Base-by-base conservation (phyloP, 1,284 basidiomycete species). In the Phenoliferia sp. region DNA sequence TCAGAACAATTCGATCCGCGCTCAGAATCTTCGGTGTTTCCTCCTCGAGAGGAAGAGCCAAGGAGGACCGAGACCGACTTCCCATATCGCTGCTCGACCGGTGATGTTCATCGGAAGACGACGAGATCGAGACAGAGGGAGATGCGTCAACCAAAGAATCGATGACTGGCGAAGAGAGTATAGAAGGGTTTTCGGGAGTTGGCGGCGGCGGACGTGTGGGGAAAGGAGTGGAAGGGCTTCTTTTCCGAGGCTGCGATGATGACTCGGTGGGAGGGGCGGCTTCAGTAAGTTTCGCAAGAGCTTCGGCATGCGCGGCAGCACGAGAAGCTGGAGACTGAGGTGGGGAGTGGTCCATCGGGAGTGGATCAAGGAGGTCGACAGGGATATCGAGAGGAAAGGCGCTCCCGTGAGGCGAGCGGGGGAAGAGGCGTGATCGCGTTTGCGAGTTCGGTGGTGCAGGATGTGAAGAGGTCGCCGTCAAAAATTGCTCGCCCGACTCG, bases 281-380 rank as follows among this genome's bases (percentile, higher is more conserved):
- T 12, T 35, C 57, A 35, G 57, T 59, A 35, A 59, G 57, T 35
- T 59, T 35, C 34, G 57, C 57, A 35, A 59, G 57, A 35, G 57
- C 57, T 36, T 59, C 22, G 19, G 57, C 57, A 35, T 35, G 57
- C 22, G 57, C 33, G 12, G 33, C 33, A 15, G 34, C 33, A 16
- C 57, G 34, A 12, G n/a, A 26, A 28, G 57, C 10, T 12, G 22
- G 33, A 16, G 26, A n/a, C 22, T 15, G 57, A 1, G 57, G 22
- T 3, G n/a, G 54, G 5, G 31, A 32, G 12, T 2, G n/a, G n/a
- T n/a, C n/a, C n/a, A n/a, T n/a, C n/a, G 56, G 56, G 35, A 19
- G 31, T 58, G 32, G 56, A 52, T 31, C 26, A 26, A 28, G 19
- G n/a, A 26, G 57, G 57, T 5, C 1, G 57, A 19, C 5, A 59